Evolutionary conservation across 495 filamentous ascomycete genomes (phyloP), one percentile per base, ranked within the genome.

Genomic region (Podospora conica): DNA sequence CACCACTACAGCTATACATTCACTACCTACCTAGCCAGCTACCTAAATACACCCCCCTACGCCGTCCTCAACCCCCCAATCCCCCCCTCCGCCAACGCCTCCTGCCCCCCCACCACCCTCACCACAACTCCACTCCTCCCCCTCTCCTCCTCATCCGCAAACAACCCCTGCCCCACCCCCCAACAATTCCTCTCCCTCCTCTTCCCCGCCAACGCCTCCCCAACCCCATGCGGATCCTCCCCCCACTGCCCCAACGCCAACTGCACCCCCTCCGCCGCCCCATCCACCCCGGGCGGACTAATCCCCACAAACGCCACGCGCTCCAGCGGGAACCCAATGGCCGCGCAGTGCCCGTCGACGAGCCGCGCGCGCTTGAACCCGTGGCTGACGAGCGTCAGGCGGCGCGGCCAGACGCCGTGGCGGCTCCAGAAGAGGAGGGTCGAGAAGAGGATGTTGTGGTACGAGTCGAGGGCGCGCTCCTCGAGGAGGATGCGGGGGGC

Each of bases 391-490:
- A 96, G 81, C 12, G 86, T 91, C 3, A 95, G 73, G 23, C 71
- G 74, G 15, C 40, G 48, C 0, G 88, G 87, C 78, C 83, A 88
- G 23, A 12, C 63, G 1, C 77, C 78, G 21, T 78, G 69, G 56
- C 66, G 69, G 23, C 78, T 70, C 70, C 81, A 83, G 73, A 92
- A 93, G 22, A 75, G 74, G 7, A 87, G 66, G 9, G 93, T 69
- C 3, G 88, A 89, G 68, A 92, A 91, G 21, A 93, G 73, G 12
- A 93, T 76, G 68, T 95, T 96, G 65, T 88, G 85, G 70, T 90
- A 91, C 4, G 89, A 92, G 69, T 96, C 91, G n/a, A 89, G 83
- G 0, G 91, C 90, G 60, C 83, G 79, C 11, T 83, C 78, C 70
- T 95, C 91, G 6, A 85, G 71, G 8, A 81, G 71, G 53, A 88